Evolutionary conservation across 805 yeast species (phyloP), one percentile per base, ranked within the genome.

Genomic region (Kluyveromyces lactis): DNA sequence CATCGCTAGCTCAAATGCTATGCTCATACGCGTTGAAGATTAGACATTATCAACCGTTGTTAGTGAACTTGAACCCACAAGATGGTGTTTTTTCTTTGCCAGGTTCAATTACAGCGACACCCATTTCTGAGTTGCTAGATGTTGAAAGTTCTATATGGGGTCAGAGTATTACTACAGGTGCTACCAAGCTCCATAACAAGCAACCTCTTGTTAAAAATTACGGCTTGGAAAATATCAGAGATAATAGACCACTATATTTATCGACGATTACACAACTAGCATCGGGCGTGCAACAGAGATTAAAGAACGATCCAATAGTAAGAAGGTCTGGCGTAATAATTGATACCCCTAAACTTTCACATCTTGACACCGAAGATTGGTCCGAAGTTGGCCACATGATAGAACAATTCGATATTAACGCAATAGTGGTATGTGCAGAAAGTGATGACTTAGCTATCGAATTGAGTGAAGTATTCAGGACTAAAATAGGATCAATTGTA

Each of bases 141-240:
- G 75, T 84, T 15, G 90, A 85, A 51, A 46, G 53, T 23, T 72
- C 75, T 16, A 72, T 73, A 2, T 82, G 94, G 67, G 95, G 95
- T 45, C 85, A 86, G 35, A 76, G 83, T 18, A 69, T 78, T 44
- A 76, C 87, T 0, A 78, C 85, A 9, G 92, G 94, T 31, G 77
- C 85, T 1, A 77, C 89, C 1, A 66, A 71, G 44, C 77, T 81
- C 46, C 89, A 84, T 56, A 84, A 85, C n/a, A 85, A 86, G 56
- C 94, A 86, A 58, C 97, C 97, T 0, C 58, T 82, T n/a, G 90
- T 83, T 7, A 80, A 82, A 51, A 79, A 73, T 51, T 86, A 69
- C 60, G 98, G 97, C 0, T 69, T 79, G 39, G 84, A 79, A 36
- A 61, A 66, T 27, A 68, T 75, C 10, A 48, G 61, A 1, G 79